Base-by-base conservation (phyloP, 2,329 filamentous ascomycete species). In the Penicillium occitanis region DNA sequence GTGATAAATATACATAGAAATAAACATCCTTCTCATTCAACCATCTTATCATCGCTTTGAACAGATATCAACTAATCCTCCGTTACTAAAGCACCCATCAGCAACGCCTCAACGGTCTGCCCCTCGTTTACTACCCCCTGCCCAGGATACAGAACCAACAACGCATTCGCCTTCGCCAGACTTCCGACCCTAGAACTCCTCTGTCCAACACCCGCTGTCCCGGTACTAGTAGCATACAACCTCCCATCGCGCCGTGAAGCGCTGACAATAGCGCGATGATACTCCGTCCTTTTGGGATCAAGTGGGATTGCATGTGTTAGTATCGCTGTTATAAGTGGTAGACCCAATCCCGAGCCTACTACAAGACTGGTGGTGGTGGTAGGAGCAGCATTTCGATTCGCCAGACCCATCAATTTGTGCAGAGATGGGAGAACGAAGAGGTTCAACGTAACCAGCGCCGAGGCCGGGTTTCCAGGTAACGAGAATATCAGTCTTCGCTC, bases 381-480 rank as follows among this genome's bases (percentile, higher is more conserved):
- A 37, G 30, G 51, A 35, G 30, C 11, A 22, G n/a, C 5, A 33
- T 14, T 63, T 28, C 40, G 35, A 35, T 42, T 66, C 25, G 73
- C 73, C 7, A 93, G 81, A 0, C 93, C 95, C 11, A 88, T 85
- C 71, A 91, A 84, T 70, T 90, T 88, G 73, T 96, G 92, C 67
- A 99, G 80, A 0, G 91, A 88, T 0, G 95, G 95, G 11, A 99
- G 83, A 8, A 98, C 93, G 77, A 99, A 98, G 1, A 99, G 86
- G 74, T 98, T 91, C 73, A 96, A 92, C 0, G 94, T 96, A 10
- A 98, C 95, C 1, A 97, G 84, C 0, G 95, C 94, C 2, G 91
- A 95, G 1, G 94, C 95, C 0, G 95, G 95, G 75, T 99, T 99
- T 0, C 95, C 95, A 0, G 95, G 95, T 0, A 99, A 84, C 0